These are phyloP conservation scores for Pichia rugopelliculosa DNA, from an alignment of 805 yeast species.

Conservation along the genomic window DNA sequence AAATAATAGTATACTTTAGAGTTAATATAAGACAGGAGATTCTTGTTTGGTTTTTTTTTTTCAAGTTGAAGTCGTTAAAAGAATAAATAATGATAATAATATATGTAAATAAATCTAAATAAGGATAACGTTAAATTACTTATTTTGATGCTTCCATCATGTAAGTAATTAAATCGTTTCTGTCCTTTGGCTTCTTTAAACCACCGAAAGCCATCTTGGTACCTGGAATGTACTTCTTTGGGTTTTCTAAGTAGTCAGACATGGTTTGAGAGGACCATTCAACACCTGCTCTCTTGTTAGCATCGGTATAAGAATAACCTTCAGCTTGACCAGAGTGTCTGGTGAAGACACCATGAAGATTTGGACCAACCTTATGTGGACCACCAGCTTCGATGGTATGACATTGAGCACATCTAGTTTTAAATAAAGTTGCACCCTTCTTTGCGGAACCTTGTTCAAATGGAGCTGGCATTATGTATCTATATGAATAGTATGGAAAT, in stretches of 20 bases:
- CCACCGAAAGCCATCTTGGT: conserved; percentile 99
- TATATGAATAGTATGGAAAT: conserved; percentile 1
- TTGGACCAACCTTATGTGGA: conserved; percentile 98
- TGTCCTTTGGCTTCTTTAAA: conserved; percentile 97
- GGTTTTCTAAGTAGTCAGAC: conserved; percentile 96
- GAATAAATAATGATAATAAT: neutral
- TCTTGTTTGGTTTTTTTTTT: no score
- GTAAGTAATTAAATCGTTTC: conserved; percentile 93
- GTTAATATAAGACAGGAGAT: neutral
- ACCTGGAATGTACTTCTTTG: conserved; percentile 99
- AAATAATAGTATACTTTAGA: neutral
- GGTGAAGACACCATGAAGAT: conserved; percentile 90
- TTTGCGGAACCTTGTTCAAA: conserved; percentile 54
- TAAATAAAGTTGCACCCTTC: conserved; percentile 97
- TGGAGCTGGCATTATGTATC: conserved; percentile 34
- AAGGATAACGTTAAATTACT: conserved; percentile 6
- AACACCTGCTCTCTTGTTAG: conserved; percentile 95
- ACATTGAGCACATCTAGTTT: conserved; percentile 98
- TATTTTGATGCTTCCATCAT: conserved; percentile 49
- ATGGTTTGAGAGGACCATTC: conserved; percentile 80
- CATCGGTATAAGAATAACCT: conserved; percentile 96
- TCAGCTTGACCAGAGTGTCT: conserved; percentile 87
- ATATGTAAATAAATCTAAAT: neutral
- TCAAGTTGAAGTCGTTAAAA: neutral
- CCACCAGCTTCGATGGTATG: conserved; percentile 96